Evolutionary conservation across 148 eudicot genomes (phyloP).

Genomic region (Salicornia ramosissima): DNA sequence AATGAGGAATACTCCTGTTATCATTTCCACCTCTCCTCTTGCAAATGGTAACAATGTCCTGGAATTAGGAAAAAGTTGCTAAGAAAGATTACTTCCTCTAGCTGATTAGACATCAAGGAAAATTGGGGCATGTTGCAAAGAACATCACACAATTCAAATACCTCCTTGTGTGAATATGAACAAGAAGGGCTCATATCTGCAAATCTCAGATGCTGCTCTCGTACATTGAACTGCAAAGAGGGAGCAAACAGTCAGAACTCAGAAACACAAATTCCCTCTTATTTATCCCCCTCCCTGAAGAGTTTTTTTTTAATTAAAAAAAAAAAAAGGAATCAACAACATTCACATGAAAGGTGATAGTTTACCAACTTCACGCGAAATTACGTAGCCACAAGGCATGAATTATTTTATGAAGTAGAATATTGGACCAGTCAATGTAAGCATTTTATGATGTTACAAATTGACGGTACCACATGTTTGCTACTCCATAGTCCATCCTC

Average conservation of each 20-base stretch:
- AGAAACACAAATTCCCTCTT: not conserved
- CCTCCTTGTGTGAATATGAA: constrained; percentile 91
- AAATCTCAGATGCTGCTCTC: constrained; percentile 73
- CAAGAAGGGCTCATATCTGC: constrained; percentile 71
- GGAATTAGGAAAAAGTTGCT: constrained; percentile 16
- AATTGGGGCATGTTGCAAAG: constrained; percentile 12
- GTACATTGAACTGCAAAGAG: constrained; percentile 52
- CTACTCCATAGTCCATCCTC: too few species aligned
- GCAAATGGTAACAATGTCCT: constrained; percentile 74
- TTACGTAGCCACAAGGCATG: too few species aligned
- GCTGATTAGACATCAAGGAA: constrained; percentile 5
- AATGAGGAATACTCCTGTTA: constrained; percentile 47
- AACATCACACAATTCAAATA: constrained; percentile 23
- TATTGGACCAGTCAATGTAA: too few species aligned
- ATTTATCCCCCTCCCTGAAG: not conserved
- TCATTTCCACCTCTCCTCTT: constrained; percentile 98
- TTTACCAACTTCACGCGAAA: not conserved
- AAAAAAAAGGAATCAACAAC: not conserved
- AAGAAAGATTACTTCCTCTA: not conserved
- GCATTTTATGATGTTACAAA: too few species aligned
- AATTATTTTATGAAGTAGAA: too few species aligned
- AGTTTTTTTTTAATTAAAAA: too few species aligned
- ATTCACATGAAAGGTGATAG: not conserved
- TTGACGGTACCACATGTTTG: too few species aligned
- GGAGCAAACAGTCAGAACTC: constrained; percentile 6